Evolutionary conservation across 2,329 filamentous ascomycete genomes (phyloP).

Genomic region (Pseudopithomyces maydicus): DNA sequence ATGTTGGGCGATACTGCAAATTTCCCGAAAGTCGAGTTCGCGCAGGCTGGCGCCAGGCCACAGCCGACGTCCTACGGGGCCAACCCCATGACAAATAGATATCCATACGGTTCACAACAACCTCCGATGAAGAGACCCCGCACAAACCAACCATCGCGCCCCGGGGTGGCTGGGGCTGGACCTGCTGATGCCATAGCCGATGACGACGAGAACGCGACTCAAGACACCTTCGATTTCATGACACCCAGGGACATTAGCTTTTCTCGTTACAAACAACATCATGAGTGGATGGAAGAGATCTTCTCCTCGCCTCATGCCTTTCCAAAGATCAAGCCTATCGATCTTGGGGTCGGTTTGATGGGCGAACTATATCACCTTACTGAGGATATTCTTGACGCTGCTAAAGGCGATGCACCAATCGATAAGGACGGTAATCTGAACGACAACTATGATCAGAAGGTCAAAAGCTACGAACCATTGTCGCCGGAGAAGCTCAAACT

Average conservation of each 20-base stretch:
- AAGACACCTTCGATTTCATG: constrained; percentile 87
- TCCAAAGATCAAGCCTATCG: constrained; percentile 81
- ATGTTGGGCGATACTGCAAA: constrained; percentile 88
- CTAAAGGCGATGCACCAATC: constrained; percentile 39
- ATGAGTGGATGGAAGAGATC: constrained; percentile 99
- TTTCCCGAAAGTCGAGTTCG: constrained; percentile 84
- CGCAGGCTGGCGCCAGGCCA: constrained; percentile 43
- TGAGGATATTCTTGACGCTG: constrained; percentile 77
- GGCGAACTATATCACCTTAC: constrained; percentile 84
- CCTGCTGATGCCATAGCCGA: constrained; percentile 63
- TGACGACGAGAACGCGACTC: constrained; percentile 86
- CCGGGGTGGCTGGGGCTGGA: constrained; percentile 36
- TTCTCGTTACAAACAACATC: constrained; percentile 87
- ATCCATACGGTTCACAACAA: constrained; percentile 44
- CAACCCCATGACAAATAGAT: constrained; percentile 43
- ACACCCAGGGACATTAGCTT: constrained; percentile 89
- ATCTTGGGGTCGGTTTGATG: constrained; percentile 78
- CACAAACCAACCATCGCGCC: constrained; percentile 49
- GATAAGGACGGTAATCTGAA: constrained; percentile 19
- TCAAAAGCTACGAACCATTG: constrained; percentile 68
- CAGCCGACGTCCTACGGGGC: constrained; percentile 37
- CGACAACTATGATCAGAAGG: constrained; percentile 29
- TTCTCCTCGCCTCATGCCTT: constrained; percentile 88
- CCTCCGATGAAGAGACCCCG: constrained; percentile 55
- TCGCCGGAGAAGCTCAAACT: constrained; percentile 79